Evolutionary conservation across 352 stramenopile species (phyloP), one percentile per base, ranked within the genome.

Genomic region (Salisapilia sapeloensis): DNA sequence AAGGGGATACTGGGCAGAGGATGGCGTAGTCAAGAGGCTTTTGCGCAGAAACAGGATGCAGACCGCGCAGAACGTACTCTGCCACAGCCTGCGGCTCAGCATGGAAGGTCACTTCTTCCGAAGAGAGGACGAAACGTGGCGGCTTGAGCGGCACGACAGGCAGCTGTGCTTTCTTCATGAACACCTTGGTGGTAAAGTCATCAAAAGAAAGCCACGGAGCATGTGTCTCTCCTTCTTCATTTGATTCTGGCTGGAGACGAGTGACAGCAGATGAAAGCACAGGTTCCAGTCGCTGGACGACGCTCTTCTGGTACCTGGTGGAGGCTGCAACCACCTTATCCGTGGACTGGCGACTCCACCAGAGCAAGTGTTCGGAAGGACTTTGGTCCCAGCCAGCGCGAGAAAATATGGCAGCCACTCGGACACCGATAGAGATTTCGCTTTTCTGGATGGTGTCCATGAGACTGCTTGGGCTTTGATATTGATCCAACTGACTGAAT

Each of bases 1-100:
- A 60, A 2, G 61, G 70, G 38, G 70, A 76, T 2, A 74, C 56
- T 4, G 70, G 70, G 18, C 70, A 85, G 18, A 85, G 52, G 21
- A 85, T 60, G 9, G 61, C 63, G 34, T 81, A 85, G 31, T 85
- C 67, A 18, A 82, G 42, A 16, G 63, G 63, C 42, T 85, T 85
- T 1, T 60, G 49, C 6, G 53, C 52, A 12, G 56, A 52, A 6
- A 83, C 53, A 2, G 70, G 70, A 31, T 81, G 58, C n/a, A 85
- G 53, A 38, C 57, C 50, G 22, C 70, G 70, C 38, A 85, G 62
- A 56, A 62, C 50, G 59, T 70, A 82, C 58, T 83, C 70, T 18
- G 70, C 79, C 42, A 85, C 42, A n/a, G 63, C 30, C 16, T 51
- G 47, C 17, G 65, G 51, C 18, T 66, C 55, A 7, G 80, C 54